Evolutionary conservation across 78 protist genomes (phyloP).

Genomic region (Pigoraptor vietnamica): DNA sequence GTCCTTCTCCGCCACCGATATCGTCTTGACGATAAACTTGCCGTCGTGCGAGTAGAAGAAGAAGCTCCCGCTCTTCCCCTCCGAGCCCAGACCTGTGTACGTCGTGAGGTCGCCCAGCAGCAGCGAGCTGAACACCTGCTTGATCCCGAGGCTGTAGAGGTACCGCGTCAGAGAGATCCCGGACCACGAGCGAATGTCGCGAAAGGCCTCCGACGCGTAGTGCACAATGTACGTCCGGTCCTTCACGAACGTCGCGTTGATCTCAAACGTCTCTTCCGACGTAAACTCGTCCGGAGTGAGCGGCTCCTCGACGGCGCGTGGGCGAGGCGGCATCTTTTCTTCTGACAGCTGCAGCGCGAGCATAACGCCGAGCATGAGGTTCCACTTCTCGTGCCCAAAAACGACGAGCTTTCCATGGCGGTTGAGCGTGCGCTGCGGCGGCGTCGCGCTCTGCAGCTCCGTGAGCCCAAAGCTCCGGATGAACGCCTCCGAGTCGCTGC

Average conservation of each 20-base stretch:
- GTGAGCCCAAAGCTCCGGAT: background rate
- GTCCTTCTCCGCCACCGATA: background rate
- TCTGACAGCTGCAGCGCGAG: background rate
- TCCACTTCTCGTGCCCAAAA: slow-evolving; percentile 11
- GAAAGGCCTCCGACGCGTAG: slow-evolving; percentile 26
- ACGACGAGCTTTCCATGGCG: background rate
- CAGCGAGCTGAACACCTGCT: slow-evolving; percentile 43
- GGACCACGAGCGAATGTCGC: slow-evolving; percentile 7
- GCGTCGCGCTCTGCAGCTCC: background rate
- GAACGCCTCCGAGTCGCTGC: background rate
- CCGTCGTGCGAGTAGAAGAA: background rate
- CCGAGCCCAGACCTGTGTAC: background rate
- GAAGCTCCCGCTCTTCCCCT: background rate
- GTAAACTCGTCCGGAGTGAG: background rate
- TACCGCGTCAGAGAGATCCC: slow-evolving; percentile 18
- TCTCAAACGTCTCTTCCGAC: slow-evolving; percentile 5
- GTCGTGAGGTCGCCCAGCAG: slow-evolving; percentile 31
- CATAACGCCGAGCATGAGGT: slow-evolving; percentile 17
- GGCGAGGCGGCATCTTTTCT: background rate
- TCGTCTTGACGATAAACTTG: background rate
- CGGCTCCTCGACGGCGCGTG: background rate
- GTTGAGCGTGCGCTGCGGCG: background rate
- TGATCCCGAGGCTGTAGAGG: slow-evolving; percentile 12
- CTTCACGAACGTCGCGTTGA: background rate
- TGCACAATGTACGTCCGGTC: background rate